Evolutionary conservation across 2,329 filamentous ascomycete genomes (phyloP).

Genomic region (Xylariaceae sp.): DNA sequence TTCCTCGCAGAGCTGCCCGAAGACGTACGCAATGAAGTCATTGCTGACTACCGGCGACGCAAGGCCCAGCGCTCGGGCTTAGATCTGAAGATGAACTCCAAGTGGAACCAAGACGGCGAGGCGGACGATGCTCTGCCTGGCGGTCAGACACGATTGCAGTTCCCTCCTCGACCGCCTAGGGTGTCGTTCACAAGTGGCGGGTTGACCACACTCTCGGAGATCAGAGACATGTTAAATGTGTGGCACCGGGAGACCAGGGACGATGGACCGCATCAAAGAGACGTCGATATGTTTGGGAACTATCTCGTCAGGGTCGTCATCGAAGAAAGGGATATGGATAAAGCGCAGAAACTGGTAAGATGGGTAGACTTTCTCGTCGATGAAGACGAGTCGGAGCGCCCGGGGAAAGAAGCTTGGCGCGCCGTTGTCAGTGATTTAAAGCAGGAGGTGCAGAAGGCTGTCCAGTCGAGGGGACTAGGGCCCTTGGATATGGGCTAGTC

Average conservation of each 20-base stretch:
- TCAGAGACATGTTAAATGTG: slow-evolving; percentile 74
- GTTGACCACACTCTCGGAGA: slow-evolving; percentile 58
- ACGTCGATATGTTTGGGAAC: slow-evolving; percentile 74
- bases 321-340: slow-evolving; percentile 80
- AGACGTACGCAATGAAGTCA: slow-evolving; percentile 78
- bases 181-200: slow-evolving; percentile 53
- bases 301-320: slow-evolving; percentile 76
- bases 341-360: slow-evolving; percentile 71
- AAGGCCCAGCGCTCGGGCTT: slow-evolving; percentile 63
- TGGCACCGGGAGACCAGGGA: slow-evolving; percentile 77
- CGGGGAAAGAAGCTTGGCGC: slow-evolving; percentile 55
- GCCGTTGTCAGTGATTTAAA: slow-evolving; percentile 53
- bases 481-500: slow-evolving; percentile 53
- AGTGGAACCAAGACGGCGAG: slow-evolving; percentile 21
- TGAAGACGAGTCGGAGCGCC: slow-evolving; percentile 47
- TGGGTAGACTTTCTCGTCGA: slow-evolving; percentile 70
- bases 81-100: slow-evolving; percentile 47
- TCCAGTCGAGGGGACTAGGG: slow-evolving; percentile 62
- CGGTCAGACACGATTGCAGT: slow-evolving; percentile 54
- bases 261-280: slow-evolving; percentile 79
- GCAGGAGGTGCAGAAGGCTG: slow-evolving; percentile 60
- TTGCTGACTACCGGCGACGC: slow-evolving; percentile 75
- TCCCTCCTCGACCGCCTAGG: slow-evolving; percentile 54
- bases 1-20: slow-evolving; percentile 85
- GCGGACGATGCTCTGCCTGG: slow-evolving; percentile 32